Evolutionary conservation across 164 flowering plant genomes (phyloP).

Genomic region (Aristolochia californica): DNA sequence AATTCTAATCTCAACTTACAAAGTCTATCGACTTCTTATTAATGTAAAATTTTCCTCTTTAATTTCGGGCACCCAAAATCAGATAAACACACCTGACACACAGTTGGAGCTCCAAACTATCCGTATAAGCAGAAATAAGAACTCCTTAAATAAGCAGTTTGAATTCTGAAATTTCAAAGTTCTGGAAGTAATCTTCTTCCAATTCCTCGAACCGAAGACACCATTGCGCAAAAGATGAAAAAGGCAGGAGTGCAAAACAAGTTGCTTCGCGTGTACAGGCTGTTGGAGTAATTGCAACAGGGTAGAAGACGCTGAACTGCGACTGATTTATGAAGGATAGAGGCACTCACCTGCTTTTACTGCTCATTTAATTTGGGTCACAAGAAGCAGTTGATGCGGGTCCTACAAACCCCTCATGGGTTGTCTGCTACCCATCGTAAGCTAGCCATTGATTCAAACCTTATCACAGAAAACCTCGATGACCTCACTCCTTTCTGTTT

Average conservation of each 20-base stretch:
- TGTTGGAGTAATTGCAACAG: neutral
- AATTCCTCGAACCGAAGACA: neutral
- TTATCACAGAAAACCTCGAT: neutral
- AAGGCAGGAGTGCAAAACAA: neutral
- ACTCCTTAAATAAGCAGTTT: neutral
- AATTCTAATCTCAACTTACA: no score
- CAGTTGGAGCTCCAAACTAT: neutral
- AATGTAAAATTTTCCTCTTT: no score
- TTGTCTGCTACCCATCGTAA: neutral
- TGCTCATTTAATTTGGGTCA: conserved; percentile 1
- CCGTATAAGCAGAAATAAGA: neutral
- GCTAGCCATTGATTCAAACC: neutral
- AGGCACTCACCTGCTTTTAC: neutral
- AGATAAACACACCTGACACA: no score
- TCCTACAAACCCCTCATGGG: neutral
- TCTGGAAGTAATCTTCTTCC: neutral
- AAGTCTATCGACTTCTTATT: no score
- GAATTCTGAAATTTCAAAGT: neutral
- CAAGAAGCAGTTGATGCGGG: neutral
- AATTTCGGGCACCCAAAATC: no score
- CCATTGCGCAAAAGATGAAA: neutral
- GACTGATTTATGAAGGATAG: neutral
- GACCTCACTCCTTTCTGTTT: neutral
- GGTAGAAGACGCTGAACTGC: neutral
- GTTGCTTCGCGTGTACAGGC: neutral